Evolutionary conservation across 352 stramenopile genomes (phyloP), one percentile per base, ranked within the genome.

Genomic region (Pythium folliculosum): DNA sequence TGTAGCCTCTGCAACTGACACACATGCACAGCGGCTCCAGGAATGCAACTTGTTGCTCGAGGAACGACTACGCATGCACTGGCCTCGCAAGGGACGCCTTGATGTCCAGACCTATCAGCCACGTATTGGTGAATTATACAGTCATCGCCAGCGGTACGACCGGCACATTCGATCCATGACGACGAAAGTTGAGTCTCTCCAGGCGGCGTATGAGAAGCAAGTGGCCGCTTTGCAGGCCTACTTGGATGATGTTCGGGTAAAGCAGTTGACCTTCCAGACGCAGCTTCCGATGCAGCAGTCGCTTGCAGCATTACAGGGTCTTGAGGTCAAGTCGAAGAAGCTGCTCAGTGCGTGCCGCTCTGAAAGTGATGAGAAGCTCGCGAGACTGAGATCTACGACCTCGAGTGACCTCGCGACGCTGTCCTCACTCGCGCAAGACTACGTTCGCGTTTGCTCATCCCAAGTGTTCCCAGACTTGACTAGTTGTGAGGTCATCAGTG

Each of bases 51-150:
- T 79, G 23, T 48, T 90, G 9, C 77, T 97, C 0, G 90, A 97
- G 61, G 91, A 97, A 69, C 75, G 81, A 25, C 69, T 97, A 23
- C 80, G 91, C 5, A 82, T 89, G 76, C 91, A 97, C 67, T 97
- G 91, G 90, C 91, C 91, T 3, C 81, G 88, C 14, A 91, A 81
- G 60, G 88, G 89, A 5, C 77, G 86, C 23, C 70, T 91, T 22
- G 87, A 96, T 55, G 90, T 97, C 25, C 88, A 96, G 53, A 88
- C 88, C 47, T 89, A 88, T 56, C 83, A 97, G 52, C 90, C 91
- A 30, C 85, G 91, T 22, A 82, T 95, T 53, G 75, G 86, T 4
- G 91, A 97, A 44, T 73, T 97, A 23, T 59, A 91, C 38, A 86
- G 63, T 32, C 91, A 97, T 61, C 78, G 78, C 1, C 83, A 96